Evolutionary conservation across 805 yeast genomes (phyloP), one percentile per base, ranked within the genome.

Genomic region (Hanseniaspora pseudoguilliermondii): DNA sequence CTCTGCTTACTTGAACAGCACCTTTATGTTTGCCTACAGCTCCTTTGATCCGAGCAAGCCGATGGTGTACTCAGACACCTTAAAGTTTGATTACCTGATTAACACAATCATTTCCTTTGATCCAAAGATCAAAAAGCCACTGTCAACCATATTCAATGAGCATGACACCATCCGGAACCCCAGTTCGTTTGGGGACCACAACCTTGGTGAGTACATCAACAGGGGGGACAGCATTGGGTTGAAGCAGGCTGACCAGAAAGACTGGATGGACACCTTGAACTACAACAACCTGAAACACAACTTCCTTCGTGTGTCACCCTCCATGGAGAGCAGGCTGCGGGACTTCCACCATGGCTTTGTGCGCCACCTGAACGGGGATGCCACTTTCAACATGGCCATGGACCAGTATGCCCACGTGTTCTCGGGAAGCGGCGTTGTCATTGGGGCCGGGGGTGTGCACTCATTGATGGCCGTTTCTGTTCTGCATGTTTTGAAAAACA

Each of bases 371-470:
- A 53, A 46, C 13, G 9, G 20, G 10, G 32, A 20, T 16, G 9
- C 27, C 2, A 5, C n/a, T 5, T 34, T 46, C 23, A 29, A 46
- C 6, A 8, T 9, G 8, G 23, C 8, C 7, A 21, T 46, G 27
- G 18, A 32, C 1, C 6, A 5, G 13, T 25, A 32, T 20, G 13
- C 49, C 5, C 10, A 18, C 5, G 21, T 34, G 5, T 58, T 25
- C 27, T 58, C 43, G 46, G 60, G 34, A 43, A 61, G 25, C 63
- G 86, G 83, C 5, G 73, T 79, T 21, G 91, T 79, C 32, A 81
- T 74, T 62, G 90, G 85, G 29, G 95, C 91, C 34, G 95, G 95
- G 44, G 93, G 90, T 3, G 77, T 77, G 61, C 84, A 81, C 67
- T 80, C 85, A 58, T 82, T 91, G 75, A 74, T 83, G 63, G 79